phyloP scores from a whole-genome alignment of 257 asterid species.

The Vinca minor region DNA sequence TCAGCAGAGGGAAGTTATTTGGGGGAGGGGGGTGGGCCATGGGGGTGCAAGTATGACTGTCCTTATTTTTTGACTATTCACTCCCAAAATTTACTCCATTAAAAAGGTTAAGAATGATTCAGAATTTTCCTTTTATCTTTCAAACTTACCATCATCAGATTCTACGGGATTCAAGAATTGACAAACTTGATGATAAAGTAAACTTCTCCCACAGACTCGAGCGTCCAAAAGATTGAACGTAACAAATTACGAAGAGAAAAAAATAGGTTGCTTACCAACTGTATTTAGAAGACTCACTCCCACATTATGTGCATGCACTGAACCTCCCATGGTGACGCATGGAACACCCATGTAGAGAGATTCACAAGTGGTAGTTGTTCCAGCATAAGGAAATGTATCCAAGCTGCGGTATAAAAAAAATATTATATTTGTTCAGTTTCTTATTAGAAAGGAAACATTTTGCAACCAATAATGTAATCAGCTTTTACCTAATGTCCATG shows the following conservation, averaged over 20 bases:
- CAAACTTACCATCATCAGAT: neutral
- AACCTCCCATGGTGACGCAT: constrained; percentile 92
- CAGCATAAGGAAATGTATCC: constrained; percentile 99
- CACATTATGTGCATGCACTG: constrained; percentile 93
- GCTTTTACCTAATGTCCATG: constrained; percentile 91
- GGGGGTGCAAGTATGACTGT: neutral
- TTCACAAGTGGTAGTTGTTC: constrained; percentile 98
- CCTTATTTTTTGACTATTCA: neutral
- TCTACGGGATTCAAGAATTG: too few species aligned
- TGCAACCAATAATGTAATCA: constrained; percentile 11
- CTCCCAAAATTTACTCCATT: neutral
- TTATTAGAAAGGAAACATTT: too few species aligned
- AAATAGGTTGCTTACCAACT: constrained; percentile 63
- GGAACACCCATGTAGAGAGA: constrained; percentile 99
- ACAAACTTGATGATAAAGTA: neutral
- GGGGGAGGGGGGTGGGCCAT: too few species aligned
- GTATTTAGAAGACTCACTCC: constrained; percentile 83
- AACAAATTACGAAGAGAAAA: neutral
- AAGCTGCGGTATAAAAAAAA: constrained; percentile 41
- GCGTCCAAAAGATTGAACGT: constrained; percentile 2
- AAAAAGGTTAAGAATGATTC: neutral
- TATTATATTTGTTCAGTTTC: neutral
- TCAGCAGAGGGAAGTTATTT: too few species aligned
- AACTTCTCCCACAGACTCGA: neutral
- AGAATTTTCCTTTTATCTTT: neutral